These are phyloP conservation scores for Primulina eburnea DNA, from an alignment of 257 asterid species.

Conservation along the genomic window DNA sequence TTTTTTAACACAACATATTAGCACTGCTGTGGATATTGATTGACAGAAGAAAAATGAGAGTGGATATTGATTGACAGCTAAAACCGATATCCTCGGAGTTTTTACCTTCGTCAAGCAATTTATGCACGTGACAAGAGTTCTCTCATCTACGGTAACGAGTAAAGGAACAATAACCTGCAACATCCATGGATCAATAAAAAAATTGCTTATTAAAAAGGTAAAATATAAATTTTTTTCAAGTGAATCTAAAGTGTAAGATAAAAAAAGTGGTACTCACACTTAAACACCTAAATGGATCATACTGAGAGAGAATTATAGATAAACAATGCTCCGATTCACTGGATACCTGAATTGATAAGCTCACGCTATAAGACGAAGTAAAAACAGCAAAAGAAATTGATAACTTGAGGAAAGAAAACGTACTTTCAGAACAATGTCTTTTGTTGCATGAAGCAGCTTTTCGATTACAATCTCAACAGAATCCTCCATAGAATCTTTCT, in stretches of 20 bases:
- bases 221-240: background rate
- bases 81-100: background rate
- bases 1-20: background rate
- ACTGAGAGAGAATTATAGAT: conserved; percentile 64
- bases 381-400: conserved; percentile 4
- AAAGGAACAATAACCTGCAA: conserved; percentile 91
- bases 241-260: conserved; percentile 13
- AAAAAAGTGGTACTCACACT: conserved; percentile 55
- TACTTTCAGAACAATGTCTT: conserved; percentile 78
- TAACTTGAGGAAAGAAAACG: conserved; percentile 22
- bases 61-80: background rate
- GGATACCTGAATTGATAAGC: conserved; percentile 56
- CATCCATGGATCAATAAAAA: conserved; percentile 17
- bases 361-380: conserved; percentile 23
- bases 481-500: conserved; percentile 95
- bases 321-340: conserved; percentile 90
- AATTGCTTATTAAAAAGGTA: background rate
- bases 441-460: conserved; percentile 81
- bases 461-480: conserved; percentile 87
- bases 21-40: background rate
- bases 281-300: conserved; percentile 90
- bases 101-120: conserved; percentile 96
- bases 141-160: conserved; percentile 95
- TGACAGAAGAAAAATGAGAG: conserved; percentile 8
- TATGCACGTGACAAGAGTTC: conserved; percentile 91